These are phyloP conservation scores for Claviceps sp. DNA, from an alignment of 2,329 filamentous ascomycete species.

Conservation along the genomic window DNA sequence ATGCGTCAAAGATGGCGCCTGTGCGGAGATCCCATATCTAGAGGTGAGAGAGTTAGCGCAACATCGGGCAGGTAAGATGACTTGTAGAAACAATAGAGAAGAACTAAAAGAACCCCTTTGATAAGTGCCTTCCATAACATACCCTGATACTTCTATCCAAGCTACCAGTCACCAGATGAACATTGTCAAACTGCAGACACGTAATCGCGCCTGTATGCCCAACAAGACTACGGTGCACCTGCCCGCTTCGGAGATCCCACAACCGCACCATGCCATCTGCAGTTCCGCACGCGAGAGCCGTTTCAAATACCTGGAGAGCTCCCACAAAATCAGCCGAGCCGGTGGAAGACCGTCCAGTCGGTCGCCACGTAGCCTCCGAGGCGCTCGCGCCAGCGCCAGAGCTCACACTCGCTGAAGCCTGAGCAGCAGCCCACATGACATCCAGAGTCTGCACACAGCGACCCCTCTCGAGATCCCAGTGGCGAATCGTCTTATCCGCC, in stretches of 20 bases:
- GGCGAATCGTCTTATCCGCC: conserved; percentile 89
- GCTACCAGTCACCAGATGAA: conserved; percentile 88
- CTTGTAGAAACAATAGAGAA: too few species aligned
- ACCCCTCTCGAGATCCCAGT: conserved; percentile 97
- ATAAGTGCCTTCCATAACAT: conserved; percentile 27
- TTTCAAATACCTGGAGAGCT: conserved; percentile 88
- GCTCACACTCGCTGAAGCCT: conserved; percentile 60
- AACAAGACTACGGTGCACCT: conserved; percentile 91
- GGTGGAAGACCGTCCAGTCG: conserved; percentile 46
- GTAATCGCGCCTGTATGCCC: conserved; percentile 93
- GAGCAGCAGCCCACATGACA: conserved; percentile 93
- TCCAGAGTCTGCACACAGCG: conserved; percentile 94
- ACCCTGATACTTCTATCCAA: conserved; percentile 87
- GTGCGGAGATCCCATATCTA: conserved; percentile 98
- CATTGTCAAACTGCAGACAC: conserved; percentile 88
- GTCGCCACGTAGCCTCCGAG: conserved; percentile 56
- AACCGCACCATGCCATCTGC: conserved; percentile 94
- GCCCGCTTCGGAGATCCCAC: conserved; percentile 92
- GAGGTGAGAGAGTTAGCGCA: background rate
- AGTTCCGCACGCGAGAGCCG: conserved; percentile 87
- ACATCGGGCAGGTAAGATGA: too few species aligned
- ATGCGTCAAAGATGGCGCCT: conserved; percentile 89
- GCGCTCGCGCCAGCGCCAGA: conserved; percentile 35
- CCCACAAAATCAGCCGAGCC: conserved; percentile 83
- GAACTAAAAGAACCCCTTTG: too few species aligned